Conservation (phyloP, 2,329 filamentous ascomycete genomes). For the Colletotrichum sp. region DNA sequence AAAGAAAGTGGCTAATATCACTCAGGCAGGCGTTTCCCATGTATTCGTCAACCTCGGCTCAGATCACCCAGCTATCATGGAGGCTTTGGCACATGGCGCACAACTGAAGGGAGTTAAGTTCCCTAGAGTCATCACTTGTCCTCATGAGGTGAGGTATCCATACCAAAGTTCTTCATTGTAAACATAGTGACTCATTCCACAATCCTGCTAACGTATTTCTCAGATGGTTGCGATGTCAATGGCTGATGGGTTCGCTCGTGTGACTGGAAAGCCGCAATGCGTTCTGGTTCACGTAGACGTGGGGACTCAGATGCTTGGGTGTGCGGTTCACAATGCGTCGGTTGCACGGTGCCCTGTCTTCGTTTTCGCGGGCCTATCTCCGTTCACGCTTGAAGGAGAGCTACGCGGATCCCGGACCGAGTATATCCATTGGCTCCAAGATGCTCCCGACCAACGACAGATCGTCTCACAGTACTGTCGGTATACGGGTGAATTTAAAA, state of each 20-base stretch:
- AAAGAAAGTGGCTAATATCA: not conserved
- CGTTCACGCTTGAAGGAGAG: conserved; percentile 75
- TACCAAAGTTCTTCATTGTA: too few species aligned
- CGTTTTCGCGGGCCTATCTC: conserved; percentile 75
- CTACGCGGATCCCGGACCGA: conserved; percentile 73
- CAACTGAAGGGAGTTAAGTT: conserved; percentile 66
- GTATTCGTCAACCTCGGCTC: conserved; percentile 67
- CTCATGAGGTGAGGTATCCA: conserved; percentile 65
- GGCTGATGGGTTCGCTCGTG: conserved; percentile 74
- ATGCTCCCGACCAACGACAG: conserved; percentile 75
- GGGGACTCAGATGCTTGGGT: conserved; percentile 75
- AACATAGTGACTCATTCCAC: not conserved
- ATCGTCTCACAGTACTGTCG: conserved; percentile 81
- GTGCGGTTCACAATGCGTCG: conserved; percentile 75
- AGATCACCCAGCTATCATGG: conserved; percentile 73
- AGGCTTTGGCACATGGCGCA: conserved; percentile 75
- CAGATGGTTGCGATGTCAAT: conserved; percentile 80
- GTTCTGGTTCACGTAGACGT: conserved; percentile 79
- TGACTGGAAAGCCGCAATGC: conserved; percentile 71
- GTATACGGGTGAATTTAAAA: conserved; percentile 78
- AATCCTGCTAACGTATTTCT: not conserved
- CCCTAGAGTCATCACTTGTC: conserved; percentile 73
- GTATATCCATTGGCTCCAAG: conserved; percentile 81
- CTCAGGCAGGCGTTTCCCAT: conserved; percentile 59
- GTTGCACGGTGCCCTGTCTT: conserved; percentile 72